Conservation (phyloP, 768 basidiomycete species). For the Boletus tomentosulus region DNA sequence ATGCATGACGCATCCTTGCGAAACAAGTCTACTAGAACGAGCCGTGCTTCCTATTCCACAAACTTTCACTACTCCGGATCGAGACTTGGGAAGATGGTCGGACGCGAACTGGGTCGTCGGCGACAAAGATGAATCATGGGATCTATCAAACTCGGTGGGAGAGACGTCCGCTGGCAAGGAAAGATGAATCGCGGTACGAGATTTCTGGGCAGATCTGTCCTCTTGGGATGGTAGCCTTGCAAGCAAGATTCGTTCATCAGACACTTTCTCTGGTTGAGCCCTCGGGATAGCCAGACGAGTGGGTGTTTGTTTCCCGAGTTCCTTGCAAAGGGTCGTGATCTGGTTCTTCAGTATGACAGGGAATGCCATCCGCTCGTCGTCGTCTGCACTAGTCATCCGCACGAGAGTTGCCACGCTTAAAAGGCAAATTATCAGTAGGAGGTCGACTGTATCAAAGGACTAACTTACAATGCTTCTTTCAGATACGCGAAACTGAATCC, state of each 20-base stretch:
- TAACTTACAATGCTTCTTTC: constrained; percentile 81
- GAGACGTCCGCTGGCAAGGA: background rate
- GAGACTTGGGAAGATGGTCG: background rate
- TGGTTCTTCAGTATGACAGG: constrained; percentile 47
- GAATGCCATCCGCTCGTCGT: constrained; percentile 49
- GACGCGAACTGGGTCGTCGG: background rate
- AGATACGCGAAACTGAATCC: constrained; percentile 84
- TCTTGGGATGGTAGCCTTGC: background rate
- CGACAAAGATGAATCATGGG: background rate
- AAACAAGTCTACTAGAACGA: background rate
- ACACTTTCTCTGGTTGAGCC: background rate
- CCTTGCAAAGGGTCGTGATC: constrained; percentile 59
- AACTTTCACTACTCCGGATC: background rate
- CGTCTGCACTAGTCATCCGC: constrained; percentile 50
- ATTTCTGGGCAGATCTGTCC: background rate
- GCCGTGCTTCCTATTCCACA: background rate
- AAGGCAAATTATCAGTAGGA: background rate
- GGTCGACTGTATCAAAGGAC: background rate
- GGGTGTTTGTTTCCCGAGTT: constrained; percentile 48
- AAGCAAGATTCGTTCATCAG: background rate
- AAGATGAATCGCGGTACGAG: background rate
- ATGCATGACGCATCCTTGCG: constrained; percentile 11
- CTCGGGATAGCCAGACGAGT: background rate
- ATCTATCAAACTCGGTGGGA: background rate
- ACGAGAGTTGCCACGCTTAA: constrained; percentile 72